Evolutionary conservation across 345 rosid species (phyloP).

Genomic region (Populus pruinosa): DNA sequence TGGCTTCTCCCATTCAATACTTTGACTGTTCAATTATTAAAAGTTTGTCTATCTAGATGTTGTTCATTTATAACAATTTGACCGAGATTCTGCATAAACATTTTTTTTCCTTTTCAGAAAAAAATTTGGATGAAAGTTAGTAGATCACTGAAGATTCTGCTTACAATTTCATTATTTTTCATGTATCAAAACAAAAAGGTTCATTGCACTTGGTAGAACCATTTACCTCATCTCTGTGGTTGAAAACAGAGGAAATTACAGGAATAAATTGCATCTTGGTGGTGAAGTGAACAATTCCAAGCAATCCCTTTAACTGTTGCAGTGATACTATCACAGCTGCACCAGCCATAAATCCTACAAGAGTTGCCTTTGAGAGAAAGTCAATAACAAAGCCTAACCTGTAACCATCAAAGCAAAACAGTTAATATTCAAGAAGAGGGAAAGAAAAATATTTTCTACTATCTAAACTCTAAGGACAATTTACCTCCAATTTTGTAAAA

Average conservation of each 20-base stretch:
- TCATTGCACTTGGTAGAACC: conserved; percentile 4
- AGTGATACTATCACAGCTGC: conserved; percentile 92
- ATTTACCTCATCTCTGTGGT: conserved; percentile 62
- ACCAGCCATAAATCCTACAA: conserved; percentile 95
- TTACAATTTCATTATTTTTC: not conserved
- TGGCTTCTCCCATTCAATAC: not conserved
- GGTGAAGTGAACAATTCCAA: conserved; percentile 95
- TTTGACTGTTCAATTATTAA: not conserved
- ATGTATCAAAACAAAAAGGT: not conserved
- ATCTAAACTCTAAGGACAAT: not conserved
- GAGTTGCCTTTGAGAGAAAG: conserved; percentile 93
- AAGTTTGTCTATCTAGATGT: not conserved
- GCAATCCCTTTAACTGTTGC: conserved; percentile 91
- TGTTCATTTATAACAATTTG: not conserved
- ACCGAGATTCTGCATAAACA: not conserved
- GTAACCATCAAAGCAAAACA: conserved; percentile 22
- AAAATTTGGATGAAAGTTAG: not conserved
- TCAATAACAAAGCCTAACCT: conserved; percentile 95
- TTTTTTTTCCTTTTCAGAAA: not conserved
- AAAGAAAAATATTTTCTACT: not conserved
- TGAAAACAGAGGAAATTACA: conserved; percentile 58
- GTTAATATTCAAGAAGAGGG: not conserved
- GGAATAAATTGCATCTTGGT: conserved; percentile 80
- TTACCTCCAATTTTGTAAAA: not conserved
- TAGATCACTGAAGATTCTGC: not conserved